Base-by-base conservation (phyloP, 2,329 filamentous ascomycete species). In the Mycogone perniciosa region DNA sequence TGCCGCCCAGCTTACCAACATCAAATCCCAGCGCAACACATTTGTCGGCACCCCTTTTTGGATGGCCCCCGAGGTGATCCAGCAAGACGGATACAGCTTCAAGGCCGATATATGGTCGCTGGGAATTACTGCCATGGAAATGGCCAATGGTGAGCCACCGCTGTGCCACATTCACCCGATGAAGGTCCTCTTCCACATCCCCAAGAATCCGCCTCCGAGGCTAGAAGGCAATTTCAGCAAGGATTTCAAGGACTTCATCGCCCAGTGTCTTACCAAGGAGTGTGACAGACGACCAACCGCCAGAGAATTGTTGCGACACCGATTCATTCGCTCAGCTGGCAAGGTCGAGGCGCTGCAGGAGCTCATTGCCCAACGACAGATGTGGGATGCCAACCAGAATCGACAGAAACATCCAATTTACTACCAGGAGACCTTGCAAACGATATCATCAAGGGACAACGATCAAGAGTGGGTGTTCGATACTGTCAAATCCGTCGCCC, bases 31-130 rank as follows among this genome's bases (percentile, higher is more conserved):
- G 68, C 84, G 93, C 49, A 92, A 97, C 69, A 99, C 93, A 0
- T 97, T 99, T 63, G 93, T 99, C 20, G 93, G 93, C 20, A 97
- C 92, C 0, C 93, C 93, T 0, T 96, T 95, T 65, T 96, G 90
- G 90, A 95, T 96, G 90, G 90, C 90, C 1, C 90, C 90, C 1
- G 90, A 96, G 65, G 90, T 96, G 34, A 96, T 96, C 59, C 86
- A 95, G 66, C 89, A 95, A 69, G 82, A 88, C 56, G 81, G 80
- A 11, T 84, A 83, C 56, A 89, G 92, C 67, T 93, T 89, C 73
- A 93, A 93, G 69, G 90, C 90, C 5, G 90, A 96, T 63, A 90
- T 96, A 52, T 96, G 90, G 90, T 95, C 89, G 0, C 71, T 96
- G 41, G 90, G 90, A 6, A 95, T 96, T 61, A 95, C 89, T 0